A percentile compares a stretch with the other conserved stretches of the same genome.
Conservation (phyloP, 2,329 filamentous ascomycete genomes). For the Fusarium nisikadoi region DNA sequence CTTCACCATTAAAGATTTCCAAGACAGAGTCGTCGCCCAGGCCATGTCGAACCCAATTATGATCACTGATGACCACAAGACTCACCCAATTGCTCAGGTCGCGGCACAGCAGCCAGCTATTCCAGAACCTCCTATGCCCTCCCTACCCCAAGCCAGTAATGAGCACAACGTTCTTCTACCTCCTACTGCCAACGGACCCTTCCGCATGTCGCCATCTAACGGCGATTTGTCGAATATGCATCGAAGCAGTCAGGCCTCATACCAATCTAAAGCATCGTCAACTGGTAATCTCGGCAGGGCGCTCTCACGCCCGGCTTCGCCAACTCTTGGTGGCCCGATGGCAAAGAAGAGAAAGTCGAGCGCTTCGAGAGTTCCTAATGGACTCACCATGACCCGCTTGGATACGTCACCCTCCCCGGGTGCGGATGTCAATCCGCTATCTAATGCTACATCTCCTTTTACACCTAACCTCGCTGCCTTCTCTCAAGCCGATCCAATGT, state of each 20-base stretch:
- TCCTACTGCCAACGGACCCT: constrained; percentile 53
- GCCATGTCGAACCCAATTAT: constrained; percentile 89
- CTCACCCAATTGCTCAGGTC: constrained; percentile 60
- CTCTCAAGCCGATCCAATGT: constrained; percentile 57
- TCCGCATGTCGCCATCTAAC: constrained; percentile 68
- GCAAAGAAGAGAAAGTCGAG: constrained; percentile 87
- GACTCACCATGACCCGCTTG: constrained; percentile 83
- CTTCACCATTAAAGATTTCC: constrained; percentile 89
- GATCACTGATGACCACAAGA: constrained; percentile 99
- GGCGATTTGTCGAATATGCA: constrained; percentile 71
- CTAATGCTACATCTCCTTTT: constrained; percentile 63
- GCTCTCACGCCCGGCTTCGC: constrained; percentile 79
- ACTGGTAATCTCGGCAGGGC: constrained; percentile 47
- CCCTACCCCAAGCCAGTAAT: constrained; percentile 33
- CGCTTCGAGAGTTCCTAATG: constrained; percentile 76
- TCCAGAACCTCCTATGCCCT: constrained; percentile 40
- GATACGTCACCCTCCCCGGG: constrained; percentile 65
- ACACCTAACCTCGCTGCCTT: constrained; percentile 60
- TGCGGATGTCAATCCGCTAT: constrained; percentile 53
- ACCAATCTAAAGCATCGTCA: constrained; percentile 48
- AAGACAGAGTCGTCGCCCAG: constrained; percentile 82
- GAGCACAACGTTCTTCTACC: constrained; percentile 50
- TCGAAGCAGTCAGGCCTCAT: constrained; percentile 57
- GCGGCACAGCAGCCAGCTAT: constrained; percentile 44
- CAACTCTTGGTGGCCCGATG: constrained; percentile 71